These are phyloP conservation scores for Annulohypoxylon maeteangense DNA, from an alignment of 495 filamentous ascomycete species.

Conservation along the genomic window DNA sequence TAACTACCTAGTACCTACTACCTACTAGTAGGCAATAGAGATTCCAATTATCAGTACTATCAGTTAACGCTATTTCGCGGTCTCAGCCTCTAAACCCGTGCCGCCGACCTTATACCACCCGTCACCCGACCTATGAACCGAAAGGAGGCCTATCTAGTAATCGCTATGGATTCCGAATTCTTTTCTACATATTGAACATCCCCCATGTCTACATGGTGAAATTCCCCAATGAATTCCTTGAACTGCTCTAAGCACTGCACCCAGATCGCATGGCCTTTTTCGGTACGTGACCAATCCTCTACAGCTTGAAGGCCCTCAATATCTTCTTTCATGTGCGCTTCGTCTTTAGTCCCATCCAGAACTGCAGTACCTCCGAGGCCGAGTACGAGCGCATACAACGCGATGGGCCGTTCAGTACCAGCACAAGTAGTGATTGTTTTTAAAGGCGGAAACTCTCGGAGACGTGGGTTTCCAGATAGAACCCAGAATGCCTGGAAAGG, in stretches of 20 bases:
- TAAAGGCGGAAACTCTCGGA: conserved; percentile 65
- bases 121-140: no score
- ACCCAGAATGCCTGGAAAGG: conserved; percentile 85
- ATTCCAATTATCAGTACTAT: background rate
- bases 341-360: conserved; percentile 75
- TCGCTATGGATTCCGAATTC: no score
- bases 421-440: conserved; percentile 61
- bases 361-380: conserved; percentile 66
- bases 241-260: conserved; percentile 57
- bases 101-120: no score
- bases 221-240: conserved; percentile 61
- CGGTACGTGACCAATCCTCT: conserved; percentile 57
- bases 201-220: no score
- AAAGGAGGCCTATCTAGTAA: no score
- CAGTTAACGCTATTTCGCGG: no score
- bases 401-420: conserved; percentile 59
- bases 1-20: no score
- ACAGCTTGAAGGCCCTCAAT: conserved; percentile 65
- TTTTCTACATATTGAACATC: no score
- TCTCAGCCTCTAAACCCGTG: no score
- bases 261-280: conserved; percentile 59
- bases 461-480: conserved; percentile 71
- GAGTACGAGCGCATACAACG: conserved; percentile 75
- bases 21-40: no score
- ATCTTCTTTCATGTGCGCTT: conserved; percentile 72